Base-by-base conservation (phyloP, 1,139 yeast genomes). In the Diutina pseudorugosa region DNA sequence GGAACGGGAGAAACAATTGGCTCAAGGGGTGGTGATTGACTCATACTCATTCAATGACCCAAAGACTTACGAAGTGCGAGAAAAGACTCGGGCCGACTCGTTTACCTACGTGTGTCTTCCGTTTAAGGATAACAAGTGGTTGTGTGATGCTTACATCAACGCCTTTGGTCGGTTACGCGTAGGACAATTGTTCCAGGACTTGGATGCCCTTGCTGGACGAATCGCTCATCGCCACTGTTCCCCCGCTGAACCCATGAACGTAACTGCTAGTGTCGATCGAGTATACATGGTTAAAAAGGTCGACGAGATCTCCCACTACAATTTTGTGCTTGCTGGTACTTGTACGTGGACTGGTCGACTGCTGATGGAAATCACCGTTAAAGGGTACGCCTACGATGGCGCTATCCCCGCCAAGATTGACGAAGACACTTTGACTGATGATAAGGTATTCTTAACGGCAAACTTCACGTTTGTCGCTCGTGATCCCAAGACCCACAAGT, bases 391-490 rank as follows among this genome's bases (percentile, higher is more conserved):
- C 1, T 83, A 83, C 56, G 82, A 79, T 53, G 78, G 75, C 41
- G 68, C 70, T 2, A 56, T 78, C 6, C 76, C 81, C 1, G 67
- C 67, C 6, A 64, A 67, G 9, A 64, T 71, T 53, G 72, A 72
- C 49, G 73, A 78, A 70, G 80, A 78, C 55, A 76, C 79, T 41
- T 67, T 75, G 54, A 74, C 76, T 14, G 64, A 62, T 16, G 72
- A 69, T n/a, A 71, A 72, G 53, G 71, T 74, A 33, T 85, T 90
- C 65, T 70, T 90, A 60, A 82, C 90, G 40, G 96, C 97, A 14
- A 87, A 87, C 63, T 91, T 91, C 73, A 91, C 98, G 0, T 90
- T 91, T 70, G 98, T 90, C 42, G 97, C 97, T 18, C 79, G 97
- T 65, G 87, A 91, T 65, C 97, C 97, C 12, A 79, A 80, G 52